These are phyloP conservation scores for Skeletonema menzelii DNA, from an alignment of 108 stramenopile genomes.

Conservation along the genomic window DNA sequence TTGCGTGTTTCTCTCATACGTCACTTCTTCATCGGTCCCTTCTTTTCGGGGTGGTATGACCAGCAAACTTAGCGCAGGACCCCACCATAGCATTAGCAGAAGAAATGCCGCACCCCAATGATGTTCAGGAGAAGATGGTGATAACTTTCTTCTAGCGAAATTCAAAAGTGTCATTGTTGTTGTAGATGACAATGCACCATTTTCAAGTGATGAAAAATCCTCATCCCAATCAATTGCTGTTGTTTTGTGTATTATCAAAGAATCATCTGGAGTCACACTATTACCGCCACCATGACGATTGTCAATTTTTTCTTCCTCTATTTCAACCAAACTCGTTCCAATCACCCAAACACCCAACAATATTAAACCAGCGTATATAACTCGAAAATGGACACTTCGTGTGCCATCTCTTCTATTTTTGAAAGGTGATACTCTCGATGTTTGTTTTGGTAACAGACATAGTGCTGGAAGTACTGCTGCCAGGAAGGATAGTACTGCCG, in stretches of 20 bases:
- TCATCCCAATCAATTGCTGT: not conserved
- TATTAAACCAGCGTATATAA: conserved; percentile 66
- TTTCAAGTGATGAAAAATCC: not conserved
- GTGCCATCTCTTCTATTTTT: conserved; percentile 55
- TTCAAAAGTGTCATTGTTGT: not conserved
- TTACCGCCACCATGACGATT: conserved; percentile 2
- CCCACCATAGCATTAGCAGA: conserved; percentile 65
- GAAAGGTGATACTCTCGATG: conserved; percentile 9
- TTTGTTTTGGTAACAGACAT: conserved; percentile 56
- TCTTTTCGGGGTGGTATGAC: conserved; percentile 51
- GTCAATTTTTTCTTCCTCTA: conserved; percentile 23
- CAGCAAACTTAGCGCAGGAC: conserved; percentile 56
- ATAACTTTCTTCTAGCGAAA: conserved; percentile 1
- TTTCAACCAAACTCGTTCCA: conserved; percentile 44
- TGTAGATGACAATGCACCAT: not conserved
- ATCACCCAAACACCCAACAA: conserved; percentile 63
- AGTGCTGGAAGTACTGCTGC: conserved; percentile 64
- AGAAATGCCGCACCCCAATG: conserved; percentile 59
- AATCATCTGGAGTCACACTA: conserved; percentile 2
- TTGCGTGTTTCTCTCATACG: not conserved
- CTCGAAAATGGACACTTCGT: conserved; percentile 65
- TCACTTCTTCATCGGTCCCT: not conserved
- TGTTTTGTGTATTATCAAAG: conserved; percentile 7
- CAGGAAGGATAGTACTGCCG: conserved; percentile 60
- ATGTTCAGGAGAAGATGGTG: conserved; percentile 23